Evolutionary conservation across 495 filamentous ascomycete genomes (phyloP), one percentile per base, ranked within the genome.

Genomic region (Penicillium canescens): DNA sequence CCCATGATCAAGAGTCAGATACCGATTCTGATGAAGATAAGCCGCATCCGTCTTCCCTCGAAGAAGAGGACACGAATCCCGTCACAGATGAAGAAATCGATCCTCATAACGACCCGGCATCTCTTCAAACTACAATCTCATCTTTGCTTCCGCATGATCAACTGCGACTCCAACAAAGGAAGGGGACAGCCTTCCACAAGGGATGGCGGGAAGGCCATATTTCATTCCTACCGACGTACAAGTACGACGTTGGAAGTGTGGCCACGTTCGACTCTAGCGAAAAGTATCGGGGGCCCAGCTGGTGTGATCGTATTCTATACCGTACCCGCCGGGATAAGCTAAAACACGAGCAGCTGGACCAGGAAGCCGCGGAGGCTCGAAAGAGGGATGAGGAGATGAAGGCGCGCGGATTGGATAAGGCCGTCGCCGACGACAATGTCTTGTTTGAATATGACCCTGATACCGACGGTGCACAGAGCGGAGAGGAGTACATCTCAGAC

Each of bases 281-380:
- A 60, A 99, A 98, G 76, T 83, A 86, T 45, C 79, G 95, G 44
- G 87, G 88, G 12, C 95, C 95, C 4, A 96, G 91, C 65, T 99
- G 93, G 93, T 99, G 95, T 66, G 95, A 99, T 70, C 86, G 95
- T n/a, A 92, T 99, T 41, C 71, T 99, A 0, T 99, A 82, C 61
- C 82, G 92, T 33, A 89, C 89, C 2, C 82, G 86, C 35, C 82
- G 77, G 45, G 87, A 91, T 57, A 85, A 78, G 50, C 66, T 86
- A 4, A 79, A 76, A n/a, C 89, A 92, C 61, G 84, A 92, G n/a
- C 74, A 72, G 46, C 86, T 82, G 50, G 63, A 79, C 3, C 74
- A 78, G 47, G 87, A 91, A 52, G 79, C 86, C 46, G 81, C 86
- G 44, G 77, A 86, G 36, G 81, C 85, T 13, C 81, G 80, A 48